These are phyloP conservation scores for Talaromyces sp. DNA, from an alignment of 2,329 filamentous ascomycete genomes.

Conservation along the genomic window DNA sequence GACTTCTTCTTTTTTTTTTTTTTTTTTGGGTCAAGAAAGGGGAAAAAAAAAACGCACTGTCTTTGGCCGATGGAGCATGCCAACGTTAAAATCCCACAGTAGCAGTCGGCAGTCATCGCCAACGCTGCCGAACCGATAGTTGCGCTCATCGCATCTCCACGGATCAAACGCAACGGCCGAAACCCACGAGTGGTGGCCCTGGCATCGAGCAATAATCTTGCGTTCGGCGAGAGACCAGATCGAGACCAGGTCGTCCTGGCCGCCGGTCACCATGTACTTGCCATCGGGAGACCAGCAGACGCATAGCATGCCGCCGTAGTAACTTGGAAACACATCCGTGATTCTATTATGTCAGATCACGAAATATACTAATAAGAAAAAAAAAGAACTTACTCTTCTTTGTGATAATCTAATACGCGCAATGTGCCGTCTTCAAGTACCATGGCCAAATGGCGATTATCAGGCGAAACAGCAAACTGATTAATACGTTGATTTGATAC, in stretches of 20 bases:
- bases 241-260: conserved; percentile 91
- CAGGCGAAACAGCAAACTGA: conserved; percentile 85
- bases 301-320: conserved; percentile 88
- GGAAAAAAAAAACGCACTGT: conserved; percentile 55
- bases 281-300: conserved; percentile 98
- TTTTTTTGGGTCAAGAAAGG: too few species aligned
- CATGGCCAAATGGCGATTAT: conserved; percentile 78
- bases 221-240: conserved; percentile 89
- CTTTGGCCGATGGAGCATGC: conserved; percentile 90
- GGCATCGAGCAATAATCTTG: conserved; percentile 81
- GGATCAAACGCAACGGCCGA: conserved; percentile 90
- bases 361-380: background rate
- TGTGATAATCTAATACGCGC: conserved; percentile 83
- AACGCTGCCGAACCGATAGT: conserved; percentile 92
- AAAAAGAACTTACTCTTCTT: conserved; percentile 62
- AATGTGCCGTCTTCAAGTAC: conserved; percentile 89
- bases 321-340: conserved; percentile 80
- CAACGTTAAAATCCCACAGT: conserved; percentile 95
- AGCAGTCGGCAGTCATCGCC: conserved; percentile 88
- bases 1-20: too few species aligned
- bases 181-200: conserved; percentile 95
- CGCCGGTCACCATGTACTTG: conserved; percentile 90
- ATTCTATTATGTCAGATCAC: conserved; percentile 50
- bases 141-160: conserved; percentile 92
- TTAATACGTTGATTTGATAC: conserved; percentile 87